These are phyloP conservation scores for Neolentinus lepideus DNA, from an alignment of 1,284 basidiomycete genomes.

Conservation along the genomic window DNA sequence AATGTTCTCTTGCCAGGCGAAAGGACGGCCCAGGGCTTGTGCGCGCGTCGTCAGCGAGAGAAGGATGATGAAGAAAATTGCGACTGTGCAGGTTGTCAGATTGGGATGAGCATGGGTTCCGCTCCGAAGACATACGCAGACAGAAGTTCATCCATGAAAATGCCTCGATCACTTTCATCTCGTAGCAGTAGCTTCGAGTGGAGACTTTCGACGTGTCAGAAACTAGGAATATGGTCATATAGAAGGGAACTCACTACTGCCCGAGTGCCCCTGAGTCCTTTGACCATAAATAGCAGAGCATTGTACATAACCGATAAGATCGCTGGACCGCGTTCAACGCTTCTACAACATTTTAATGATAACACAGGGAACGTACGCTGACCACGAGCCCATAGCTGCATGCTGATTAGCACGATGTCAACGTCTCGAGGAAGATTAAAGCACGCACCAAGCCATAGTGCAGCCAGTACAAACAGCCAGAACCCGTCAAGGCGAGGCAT, in stretches of 20 bases:
- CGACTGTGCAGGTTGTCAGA: conserved; percentile 24
- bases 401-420: not conserved
- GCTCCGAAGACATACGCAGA: conserved; percentile 39
- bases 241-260: conserved; percentile 37
- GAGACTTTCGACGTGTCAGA: conserved; percentile 35
- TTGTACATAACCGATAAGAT: conserved; percentile 59
- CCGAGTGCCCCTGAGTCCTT: conserved; percentile 42
- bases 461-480: conserved; percentile 44
- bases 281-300: conserved; percentile 43
- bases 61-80: conserved; percentile 35
- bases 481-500: conserved; percentile 56
- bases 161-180: conserved; percentile 71
- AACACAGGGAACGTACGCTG: conserved; percentile 39
- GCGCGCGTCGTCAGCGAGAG: conserved; percentile 35
- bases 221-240: conserved; percentile 5
- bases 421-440: conserved; percentile 1
- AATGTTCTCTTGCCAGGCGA: conserved; percentile 43
- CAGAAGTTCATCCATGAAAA: conserved; percentile 72
- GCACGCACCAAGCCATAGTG: conserved; percentile 60
- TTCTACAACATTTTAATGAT: conserved; percentile 1
- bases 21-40: conserved; percentile 32
- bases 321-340: conserved; percentile 30
- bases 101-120: conserved; percentile 22
- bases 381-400: conserved; percentile 68
- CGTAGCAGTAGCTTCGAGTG: conserved; percentile 53